These are phyloP conservation scores for Allium fistulosum DNA, from an alignment of 106 monocot genomes.

Conservation along the genomic window DNA sequence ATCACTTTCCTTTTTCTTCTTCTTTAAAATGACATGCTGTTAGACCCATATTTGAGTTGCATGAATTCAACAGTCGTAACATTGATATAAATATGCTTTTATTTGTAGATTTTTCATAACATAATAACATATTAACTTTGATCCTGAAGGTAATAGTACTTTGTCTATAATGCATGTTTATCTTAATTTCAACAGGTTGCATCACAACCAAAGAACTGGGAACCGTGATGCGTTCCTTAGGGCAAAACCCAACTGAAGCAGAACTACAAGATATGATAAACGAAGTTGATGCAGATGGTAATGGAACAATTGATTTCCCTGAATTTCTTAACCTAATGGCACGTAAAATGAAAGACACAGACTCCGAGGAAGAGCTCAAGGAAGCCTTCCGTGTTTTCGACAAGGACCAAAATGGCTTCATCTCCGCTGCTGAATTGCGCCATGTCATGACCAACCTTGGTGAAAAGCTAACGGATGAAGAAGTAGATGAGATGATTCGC, in stretches of 20 bases:
- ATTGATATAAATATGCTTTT: too few relatives aligned
- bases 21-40: too few relatives aligned
- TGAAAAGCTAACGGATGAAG: constrained; percentile 19
- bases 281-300: constrained; percentile 25
- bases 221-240: constrained; percentile 22
- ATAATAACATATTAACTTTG: too few relatives aligned
- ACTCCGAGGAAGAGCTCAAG: constrained; percentile 27
- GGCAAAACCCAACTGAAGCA: constrained; percentile 22
- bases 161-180: constrained; percentile 8
- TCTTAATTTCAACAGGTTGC: constrained; percentile 22
- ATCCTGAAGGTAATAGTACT: too few relatives aligned
- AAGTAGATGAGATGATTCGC: constrained; percentile 26
- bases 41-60: too few relatives aligned
- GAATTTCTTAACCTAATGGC: constrained; percentile 27
- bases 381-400: constrained; percentile 24
- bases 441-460: constrained; percentile 31
- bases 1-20: too few relatives aligned
- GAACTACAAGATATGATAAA: constrained; percentile 26
- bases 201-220: constrained; percentile 26
- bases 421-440: constrained; percentile 23
- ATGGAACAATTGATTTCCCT: constrained; percentile 22
- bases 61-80: too few relatives aligned
- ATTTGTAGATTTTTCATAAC: too few relatives aligned
- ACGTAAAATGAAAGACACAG: constrained; percentile 21
- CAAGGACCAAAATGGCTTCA: constrained; percentile 27